phyloP scores from a whole-genome alignment of 106 monocot species.

The Dactylorhiza incarnata region DNA sequence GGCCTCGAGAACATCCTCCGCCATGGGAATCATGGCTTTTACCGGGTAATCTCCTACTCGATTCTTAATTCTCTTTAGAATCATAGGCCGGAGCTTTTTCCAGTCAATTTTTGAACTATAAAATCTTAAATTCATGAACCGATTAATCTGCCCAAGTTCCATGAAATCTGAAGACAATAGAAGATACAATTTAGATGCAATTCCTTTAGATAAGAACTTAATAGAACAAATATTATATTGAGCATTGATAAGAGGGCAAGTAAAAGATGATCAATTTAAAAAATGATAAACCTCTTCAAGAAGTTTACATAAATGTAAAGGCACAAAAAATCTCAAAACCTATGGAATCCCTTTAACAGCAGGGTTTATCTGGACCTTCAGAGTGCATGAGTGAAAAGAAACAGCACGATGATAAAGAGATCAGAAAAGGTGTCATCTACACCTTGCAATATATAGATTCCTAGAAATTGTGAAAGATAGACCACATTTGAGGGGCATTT shows the following conservation, averaged over 20 bases:
- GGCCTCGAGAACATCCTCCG: constrained; percentile 56
- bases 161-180: neutral
- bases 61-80: constrained; percentile 77
- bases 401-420: too few relatives aligned
- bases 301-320: too few relatives aligned
- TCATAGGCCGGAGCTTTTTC: constrained; percentile 77
- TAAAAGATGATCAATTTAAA: neutral
- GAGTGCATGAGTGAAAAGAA: too few relatives aligned
- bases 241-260: neutral
- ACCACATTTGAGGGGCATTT: too few relatives aligned
- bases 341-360: too few relatives aligned
- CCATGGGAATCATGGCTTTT: constrained; percentile 65
- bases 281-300: neutral
- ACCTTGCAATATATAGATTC: too few relatives aligned
- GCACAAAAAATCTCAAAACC: too few relatives aligned
- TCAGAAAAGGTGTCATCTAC: too few relatives aligned
- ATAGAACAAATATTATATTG: neutral
- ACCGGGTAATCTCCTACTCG: constrained; percentile 67
- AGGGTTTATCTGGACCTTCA: too few relatives aligned
- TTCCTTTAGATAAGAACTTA: neutral
- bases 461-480: too few relatives aligned
- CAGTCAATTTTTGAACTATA: constrained; percentile 64
- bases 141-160: neutral
- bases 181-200: neutral
- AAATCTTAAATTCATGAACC: constrained; percentile 19